Percentiles rank a stretch among this genome's conserved stretches.
Evolutionary conservation across 2,329 filamentous ascomycete species (phyloP).

Genomic region (Xylaria sp.): DNA sequence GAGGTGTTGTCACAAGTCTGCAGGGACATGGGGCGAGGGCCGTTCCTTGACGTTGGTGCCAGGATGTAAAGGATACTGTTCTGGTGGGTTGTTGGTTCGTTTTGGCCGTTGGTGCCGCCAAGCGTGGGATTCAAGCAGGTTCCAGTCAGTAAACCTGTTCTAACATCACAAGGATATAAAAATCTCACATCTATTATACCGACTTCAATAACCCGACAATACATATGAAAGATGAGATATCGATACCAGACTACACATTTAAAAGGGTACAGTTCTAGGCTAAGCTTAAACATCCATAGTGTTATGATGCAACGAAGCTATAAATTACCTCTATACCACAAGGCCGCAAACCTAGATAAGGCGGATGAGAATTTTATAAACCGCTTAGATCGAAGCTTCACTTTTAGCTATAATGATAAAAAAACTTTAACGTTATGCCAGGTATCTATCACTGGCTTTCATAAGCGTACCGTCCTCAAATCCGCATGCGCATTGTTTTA

Average conservation of each 20-base stretch:
- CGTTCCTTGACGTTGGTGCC: conserved; percentile 21
- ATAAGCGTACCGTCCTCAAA: background rate
- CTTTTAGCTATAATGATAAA: background rate
- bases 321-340: conserved; percentile 6
- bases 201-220: background rate
- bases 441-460: background rate
- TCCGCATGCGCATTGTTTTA: conserved; percentile 3
- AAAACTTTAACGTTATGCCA: background rate
- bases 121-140: background rate
- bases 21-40: conserved; percentile 26
- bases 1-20: conserved; percentile 26
- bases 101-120: conserved; percentile 1
- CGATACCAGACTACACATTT: background rate
- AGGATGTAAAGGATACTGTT: conserved; percentile 20
- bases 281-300: conserved; percentile 19
- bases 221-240: conserved; percentile 5
- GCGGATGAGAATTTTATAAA: background rate
- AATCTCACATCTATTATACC: background rate
- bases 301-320: conserved; percentile 28
- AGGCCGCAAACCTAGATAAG: background rate
- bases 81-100: conserved; percentile 13
- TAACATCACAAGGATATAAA: background rate
- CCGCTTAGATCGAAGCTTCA: background rate
- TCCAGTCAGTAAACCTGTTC: background rate
- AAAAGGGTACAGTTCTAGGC: conserved; percentile 8